Percentiles rank a stretch among this genome's conserved stretches.
These are phyloP conservation scores for Yamadazyma dushanensis DNA, from an alignment of 1,139 yeast species.

Conservation along the genomic window DNA sequence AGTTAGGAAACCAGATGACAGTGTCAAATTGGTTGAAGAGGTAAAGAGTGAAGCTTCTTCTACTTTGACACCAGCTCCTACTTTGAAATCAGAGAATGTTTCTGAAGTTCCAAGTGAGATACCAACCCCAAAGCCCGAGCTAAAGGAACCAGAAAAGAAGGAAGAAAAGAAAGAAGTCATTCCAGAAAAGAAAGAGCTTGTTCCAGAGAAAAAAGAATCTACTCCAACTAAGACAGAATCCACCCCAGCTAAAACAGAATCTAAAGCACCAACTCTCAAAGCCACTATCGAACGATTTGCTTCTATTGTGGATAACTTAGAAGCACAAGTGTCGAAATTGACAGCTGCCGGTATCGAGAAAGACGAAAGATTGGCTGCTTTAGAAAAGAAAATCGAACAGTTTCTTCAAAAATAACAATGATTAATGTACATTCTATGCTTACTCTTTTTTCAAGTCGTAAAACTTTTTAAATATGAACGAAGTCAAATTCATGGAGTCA, in stretches of 20 bases:
- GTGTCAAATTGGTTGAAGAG: slow-evolving; percentile 13
- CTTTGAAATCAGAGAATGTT: slow-evolving; percentile 9
- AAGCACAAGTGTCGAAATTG: slow-evolving; percentile 52
- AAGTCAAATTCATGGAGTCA: slow-evolving; percentile 63
- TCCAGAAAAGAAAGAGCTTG: slow-evolving; percentile 9
- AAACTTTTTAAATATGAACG: slow-evolving; percentile 71
- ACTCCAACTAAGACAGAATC: slow-evolving; percentile 13
- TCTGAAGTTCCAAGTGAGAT: slow-evolving; percentile 8
- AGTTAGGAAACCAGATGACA: slow-evolving; percentile 31
- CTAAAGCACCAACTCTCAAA: slow-evolving; percentile 59
- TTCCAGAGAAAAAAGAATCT: slow-evolving; percentile 13
- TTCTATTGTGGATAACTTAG: slow-evolving; percentile 54
- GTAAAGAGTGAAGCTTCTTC: slow-evolving; percentile 13
- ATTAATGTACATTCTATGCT: slow-evolving; percentile 8
- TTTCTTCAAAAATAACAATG: slow-evolving; percentile 27
- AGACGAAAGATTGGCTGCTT: slow-evolving; percentile 53
- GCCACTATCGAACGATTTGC: slow-evolving; percentile 69
- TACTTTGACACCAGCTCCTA: slow-evolving; percentile 15
- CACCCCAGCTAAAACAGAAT: slow-evolving; percentile 14
- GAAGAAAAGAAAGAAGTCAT: slow-evolving; percentile 11
- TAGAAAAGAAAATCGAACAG: slow-evolving; percentile 44
- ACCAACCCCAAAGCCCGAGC: slow-evolving; percentile 9
- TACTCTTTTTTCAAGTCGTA: slow-evolving; percentile 46
- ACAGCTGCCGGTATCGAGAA: slow-evolving; percentile 57
- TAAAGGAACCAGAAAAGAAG: slow-evolving; percentile 6